Conservation (phyloP, 176 grass and related monocot genomes). For the Phyllostachys edulis region DNA sequence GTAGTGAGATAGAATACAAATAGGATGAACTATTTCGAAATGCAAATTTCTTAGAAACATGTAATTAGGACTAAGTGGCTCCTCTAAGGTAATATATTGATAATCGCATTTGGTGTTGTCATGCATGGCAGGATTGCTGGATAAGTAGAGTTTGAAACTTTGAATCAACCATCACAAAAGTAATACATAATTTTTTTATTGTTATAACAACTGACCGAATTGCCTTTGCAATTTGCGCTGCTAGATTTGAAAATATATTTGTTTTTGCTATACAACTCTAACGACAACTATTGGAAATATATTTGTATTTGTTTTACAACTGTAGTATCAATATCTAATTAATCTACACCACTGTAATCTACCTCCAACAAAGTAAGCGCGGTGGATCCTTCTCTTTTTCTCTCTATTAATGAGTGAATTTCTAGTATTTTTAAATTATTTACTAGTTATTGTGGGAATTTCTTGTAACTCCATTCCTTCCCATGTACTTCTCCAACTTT, state of each 20-base stretch:
- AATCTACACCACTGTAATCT: background rate
- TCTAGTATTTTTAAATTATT: background rate
- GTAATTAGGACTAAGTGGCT: background rate
- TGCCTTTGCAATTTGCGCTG: background rate
- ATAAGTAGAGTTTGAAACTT: background rate
- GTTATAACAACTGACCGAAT: background rate
- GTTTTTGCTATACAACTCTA: background rate
- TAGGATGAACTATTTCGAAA: background rate
- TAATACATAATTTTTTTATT: background rate
- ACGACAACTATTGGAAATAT: background rate
- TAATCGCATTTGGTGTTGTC: background rate
- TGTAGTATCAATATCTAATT: background rate
- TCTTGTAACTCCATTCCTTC: background rate
- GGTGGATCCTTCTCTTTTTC: background rate
- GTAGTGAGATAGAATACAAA: background rate
- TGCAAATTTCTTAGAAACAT: background rate
- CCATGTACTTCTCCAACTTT: background rate
- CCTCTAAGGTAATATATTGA: background rate
- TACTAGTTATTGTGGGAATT: background rate
- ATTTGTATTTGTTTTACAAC: background rate
- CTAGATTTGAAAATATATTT: background rate
- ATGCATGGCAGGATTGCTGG: conserved; percentile 3
- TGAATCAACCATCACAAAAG: background rate
- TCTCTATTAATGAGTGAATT: background rate
- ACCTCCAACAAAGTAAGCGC: background rate